Evolutionary conservation across 2,329 filamentous ascomycete species (phyloP).

Genomic region (Pleurostoma richardsiae): DNA sequence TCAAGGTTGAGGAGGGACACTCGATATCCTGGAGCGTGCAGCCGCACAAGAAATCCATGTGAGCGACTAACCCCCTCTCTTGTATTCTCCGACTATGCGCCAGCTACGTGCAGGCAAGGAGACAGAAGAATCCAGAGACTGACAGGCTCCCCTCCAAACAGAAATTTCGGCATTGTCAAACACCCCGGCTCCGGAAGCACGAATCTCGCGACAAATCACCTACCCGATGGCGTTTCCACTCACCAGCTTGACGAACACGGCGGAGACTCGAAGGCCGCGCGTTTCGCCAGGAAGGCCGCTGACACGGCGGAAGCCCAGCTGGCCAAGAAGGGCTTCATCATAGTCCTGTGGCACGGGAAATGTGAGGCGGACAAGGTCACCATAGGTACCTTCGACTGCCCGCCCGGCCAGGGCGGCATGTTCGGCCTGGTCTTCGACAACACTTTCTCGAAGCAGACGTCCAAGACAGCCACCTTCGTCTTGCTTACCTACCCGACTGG

Average conservation of each 20-base stretch:
- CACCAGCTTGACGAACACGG: slow-evolving; percentile 22
- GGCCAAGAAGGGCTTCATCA: slow-evolving; percentile 61
- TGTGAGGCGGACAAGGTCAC: slow-evolving; percentile 95
- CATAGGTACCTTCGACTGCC: slow-evolving; percentile 82
- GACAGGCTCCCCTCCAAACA: no score
- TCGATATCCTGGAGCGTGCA: slow-evolving; percentile 98
- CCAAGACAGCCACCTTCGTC: slow-evolving; percentile 92
- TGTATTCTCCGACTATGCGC: neutral
- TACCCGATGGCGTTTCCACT: slow-evolving; percentile 31
- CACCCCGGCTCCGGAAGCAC: slow-evolving; percentile 72
- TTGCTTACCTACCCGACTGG: slow-evolving; percentile 89
- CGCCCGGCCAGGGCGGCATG: slow-evolving; percentile 73
- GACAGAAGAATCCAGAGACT: no score
- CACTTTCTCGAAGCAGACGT: slow-evolving; percentile 92
- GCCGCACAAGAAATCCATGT: slow-evolving; percentile 96
- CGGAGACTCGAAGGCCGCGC: slow-evolving; percentile 34
- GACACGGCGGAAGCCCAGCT: slow-evolving; percentile 59
- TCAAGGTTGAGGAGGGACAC: slow-evolving; percentile 82
- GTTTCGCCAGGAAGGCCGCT: slow-evolving; percentile 51
- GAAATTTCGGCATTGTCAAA: slow-evolving; percentile 96
- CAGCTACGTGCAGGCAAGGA: no score
- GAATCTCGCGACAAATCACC: slow-evolving; percentile 35
- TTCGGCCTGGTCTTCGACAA: slow-evolving; percentile 98
- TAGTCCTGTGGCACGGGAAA: slow-evolving; percentile 84
- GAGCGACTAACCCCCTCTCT: slow-evolving; percentile 16